Evolutionary conservation across 2,329 filamentous ascomycete species (phyloP).

Genomic region (Phialophora macrospora): DNA sequence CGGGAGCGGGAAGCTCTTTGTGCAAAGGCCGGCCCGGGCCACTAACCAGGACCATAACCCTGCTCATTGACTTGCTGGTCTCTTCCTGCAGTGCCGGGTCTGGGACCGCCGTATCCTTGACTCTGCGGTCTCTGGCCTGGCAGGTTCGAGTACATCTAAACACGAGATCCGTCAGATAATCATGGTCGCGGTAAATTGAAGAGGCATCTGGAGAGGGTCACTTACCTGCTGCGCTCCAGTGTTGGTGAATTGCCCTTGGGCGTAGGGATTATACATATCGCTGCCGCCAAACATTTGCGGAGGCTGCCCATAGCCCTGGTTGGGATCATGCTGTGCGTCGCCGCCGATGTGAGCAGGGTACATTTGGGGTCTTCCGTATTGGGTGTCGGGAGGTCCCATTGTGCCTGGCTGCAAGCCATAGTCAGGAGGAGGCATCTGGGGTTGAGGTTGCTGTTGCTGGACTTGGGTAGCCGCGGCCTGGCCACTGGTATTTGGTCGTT

Average conservation of each 20-base stretch:
- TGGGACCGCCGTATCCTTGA: constrained; percentile 38
- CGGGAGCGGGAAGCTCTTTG: neutral
- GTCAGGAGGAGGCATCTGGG: constrained; percentile 60
- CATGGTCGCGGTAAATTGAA: neutral
- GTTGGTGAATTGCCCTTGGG: constrained; percentile 66
- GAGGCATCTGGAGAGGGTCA: constrained; percentile 30
- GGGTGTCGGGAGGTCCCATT: constrained; percentile 69
- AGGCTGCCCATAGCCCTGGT: constrained; percentile 75
- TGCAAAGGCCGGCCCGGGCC: neutral
- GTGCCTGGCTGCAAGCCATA: constrained; percentile 65
- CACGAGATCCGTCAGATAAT: neutral
- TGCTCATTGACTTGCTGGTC: constrained; percentile 37
- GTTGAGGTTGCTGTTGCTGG: constrained; percentile 59
- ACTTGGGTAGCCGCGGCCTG: constrained; percentile 46
- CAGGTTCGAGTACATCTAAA: constrained; percentile 38
- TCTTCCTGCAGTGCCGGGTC: constrained; percentile 35
- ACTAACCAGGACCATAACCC: constrained; percentile 38
- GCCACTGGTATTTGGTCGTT: constrained; percentile 54
- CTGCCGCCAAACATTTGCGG: constrained; percentile 74
- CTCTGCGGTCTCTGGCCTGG: constrained; percentile 37
- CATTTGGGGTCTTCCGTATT: constrained; percentile 82
- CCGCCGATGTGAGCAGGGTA: constrained; percentile 72
- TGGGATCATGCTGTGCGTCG: constrained; percentile 66
- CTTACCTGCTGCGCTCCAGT: constrained; percentile 71
- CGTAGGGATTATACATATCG: constrained; percentile 76